Conservation (phyloP, 306 rosid species). For the Fagus sylvatica region DNA sequence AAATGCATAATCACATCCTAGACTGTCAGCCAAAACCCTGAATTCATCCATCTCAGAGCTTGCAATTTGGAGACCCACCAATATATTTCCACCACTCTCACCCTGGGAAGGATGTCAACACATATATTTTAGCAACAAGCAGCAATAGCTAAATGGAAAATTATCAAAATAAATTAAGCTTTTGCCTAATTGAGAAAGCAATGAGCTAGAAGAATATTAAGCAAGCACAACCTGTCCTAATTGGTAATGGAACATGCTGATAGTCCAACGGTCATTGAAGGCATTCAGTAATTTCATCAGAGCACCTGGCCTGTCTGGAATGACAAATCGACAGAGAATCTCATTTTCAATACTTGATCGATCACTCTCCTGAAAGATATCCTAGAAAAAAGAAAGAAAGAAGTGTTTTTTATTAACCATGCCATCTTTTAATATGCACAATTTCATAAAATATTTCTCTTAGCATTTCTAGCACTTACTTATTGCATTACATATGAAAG, state of each 20-base stretch:
- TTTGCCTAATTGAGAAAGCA: background rate
- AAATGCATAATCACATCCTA: constrained; percentile 42
- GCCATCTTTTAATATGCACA: background rate
- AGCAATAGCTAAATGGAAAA: background rate
- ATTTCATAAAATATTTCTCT: background rate
- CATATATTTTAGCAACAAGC: background rate
- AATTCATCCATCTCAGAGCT: constrained; percentile 36
- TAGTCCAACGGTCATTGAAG: constrained; percentile 54
- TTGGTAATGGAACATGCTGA: constrained; percentile 52
- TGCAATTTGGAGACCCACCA: constrained; percentile 49
- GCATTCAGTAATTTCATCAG: constrained; percentile 50
- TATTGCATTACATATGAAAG: background rate
- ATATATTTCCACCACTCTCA: constrained; percentile 52
- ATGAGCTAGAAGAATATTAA: background rate
- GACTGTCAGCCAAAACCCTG: constrained; percentile 24
- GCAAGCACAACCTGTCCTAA: constrained; percentile 32
- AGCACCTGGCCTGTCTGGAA: constrained; percentile 59
- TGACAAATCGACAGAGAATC: constrained; percentile 49
- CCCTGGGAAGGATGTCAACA: constrained; percentile 32
- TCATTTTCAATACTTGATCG: constrained; percentile 37
- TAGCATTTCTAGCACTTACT: background rate
- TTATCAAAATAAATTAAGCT: background rate
- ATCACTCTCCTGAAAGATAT: constrained; percentile 43
- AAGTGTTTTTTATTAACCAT: background rate
- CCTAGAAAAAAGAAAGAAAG: background rate